Evolutionary conservation across 805 yeast genomes (phyloP), one percentile per base, ranked within the genome.

Genomic region (Candida montana): DNA sequence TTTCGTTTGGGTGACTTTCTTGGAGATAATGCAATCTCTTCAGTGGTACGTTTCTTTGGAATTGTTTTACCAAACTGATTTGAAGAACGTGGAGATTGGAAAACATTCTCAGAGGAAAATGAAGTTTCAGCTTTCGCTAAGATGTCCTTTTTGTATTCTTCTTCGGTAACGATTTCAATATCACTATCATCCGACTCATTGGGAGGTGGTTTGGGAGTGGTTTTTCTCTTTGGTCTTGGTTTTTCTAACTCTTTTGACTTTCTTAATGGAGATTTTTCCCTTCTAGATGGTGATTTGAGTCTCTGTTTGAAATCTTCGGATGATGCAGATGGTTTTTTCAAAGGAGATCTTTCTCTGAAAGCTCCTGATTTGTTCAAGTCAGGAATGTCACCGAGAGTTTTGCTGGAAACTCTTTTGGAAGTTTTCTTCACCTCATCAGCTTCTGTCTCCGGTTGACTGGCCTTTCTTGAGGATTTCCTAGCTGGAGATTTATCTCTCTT

Each of bases 41-140:
- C 56, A 13, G 48, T 41, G 16, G 40, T 7, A 42, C 61, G 55
- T 32, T 57, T 57, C 27, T 46, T 47, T 28, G 61, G 61, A n/a
- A 55, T 52, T 2, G 34, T 13, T 29, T 51, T 53, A 11, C 40
- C 46, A 21, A 41, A 21, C 9, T 50, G 52, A 9, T 56, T 53
- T 1, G 59, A 52, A 4, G 21, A 19, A 7, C 13, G 15, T 12
- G 57, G 45, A 3, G 57, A 44, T 44, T 67, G 72, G 48, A 65
- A 67, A 4, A 64, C 59, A 44, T 66, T 65, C 9, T 63, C 67
- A 20, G 51, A 50, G 1, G 64, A 52, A 45, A 67, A 63, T 9
- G 61, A 54, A 1, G 53, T 48, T 10, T 58, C 59, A 12, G 33
- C 12, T 11, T 48, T 46, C 2, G 49, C 35, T n/a, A 18, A 30